phyloP scores from a whole-genome alignment of 2,329 filamentous ascomycete species.

The Pestalotiopsis sp. region DNA sequence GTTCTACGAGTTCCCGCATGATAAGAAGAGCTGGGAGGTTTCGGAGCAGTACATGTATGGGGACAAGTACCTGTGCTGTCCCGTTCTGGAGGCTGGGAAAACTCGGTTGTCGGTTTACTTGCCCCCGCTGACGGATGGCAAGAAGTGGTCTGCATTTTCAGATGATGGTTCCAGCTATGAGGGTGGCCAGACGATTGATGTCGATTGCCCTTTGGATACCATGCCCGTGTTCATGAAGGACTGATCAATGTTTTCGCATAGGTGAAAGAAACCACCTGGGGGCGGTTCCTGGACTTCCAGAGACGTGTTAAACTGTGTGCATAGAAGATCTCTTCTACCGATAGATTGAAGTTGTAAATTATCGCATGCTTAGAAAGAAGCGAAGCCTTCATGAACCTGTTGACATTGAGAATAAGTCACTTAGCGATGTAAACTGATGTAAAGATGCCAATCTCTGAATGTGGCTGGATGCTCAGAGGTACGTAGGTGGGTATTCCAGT shows the following conservation, averaged over 20 bases:
- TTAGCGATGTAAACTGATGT: no score
- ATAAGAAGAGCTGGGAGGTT: conserved; percentile 55
- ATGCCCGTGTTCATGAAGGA: conserved; percentile 19
- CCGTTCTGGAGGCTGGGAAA: conserved; percentile 50
- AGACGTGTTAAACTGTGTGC: no score
- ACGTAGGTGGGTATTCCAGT: no score
- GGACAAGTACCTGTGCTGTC: conserved; percentile 57
- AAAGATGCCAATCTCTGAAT: no score
- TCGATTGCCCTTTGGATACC: conserved; percentile 17
- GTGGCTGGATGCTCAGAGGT: no score
- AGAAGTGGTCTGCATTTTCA: conserved; percentile 20
- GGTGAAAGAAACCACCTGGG: neutral
- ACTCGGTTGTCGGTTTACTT: conserved; percentile 48
- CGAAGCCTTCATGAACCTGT: no score
- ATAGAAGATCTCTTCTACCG: no score
- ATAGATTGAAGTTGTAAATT: no score
- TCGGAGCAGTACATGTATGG: conserved; percentile 68
- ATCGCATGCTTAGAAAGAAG: no score
- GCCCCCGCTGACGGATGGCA: conserved; percentile 32
- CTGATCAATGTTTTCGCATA: neutral
- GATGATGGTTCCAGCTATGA: neutral
- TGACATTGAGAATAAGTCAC: no score
- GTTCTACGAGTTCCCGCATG: conserved; percentile 65
- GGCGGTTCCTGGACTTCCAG: no score
- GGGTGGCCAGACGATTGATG: conserved; percentile 16